phyloP scores from a whole-genome alignment of 345 rosid genomes.

The Turnera subulata region DNA sequence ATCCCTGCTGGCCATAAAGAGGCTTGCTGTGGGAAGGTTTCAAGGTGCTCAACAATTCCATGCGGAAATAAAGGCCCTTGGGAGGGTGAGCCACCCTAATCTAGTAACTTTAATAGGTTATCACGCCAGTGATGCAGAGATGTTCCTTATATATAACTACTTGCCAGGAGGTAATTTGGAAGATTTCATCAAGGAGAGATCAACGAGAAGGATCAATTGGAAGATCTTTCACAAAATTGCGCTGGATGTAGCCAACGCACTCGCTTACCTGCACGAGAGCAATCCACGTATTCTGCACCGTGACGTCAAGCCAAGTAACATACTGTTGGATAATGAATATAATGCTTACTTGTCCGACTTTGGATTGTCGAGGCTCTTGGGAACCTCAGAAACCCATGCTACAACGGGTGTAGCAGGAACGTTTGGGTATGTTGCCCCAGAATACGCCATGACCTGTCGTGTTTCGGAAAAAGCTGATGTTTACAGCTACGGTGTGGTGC shows the following conservation, averaged over 20 bases:
- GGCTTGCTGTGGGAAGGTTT: conserved; percentile 31
- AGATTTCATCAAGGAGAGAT: conserved; percentile 30
- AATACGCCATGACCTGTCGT: conserved; percentile 35
- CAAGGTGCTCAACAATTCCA: conserved; percentile 33
- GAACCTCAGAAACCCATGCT: conserved; percentile 36
- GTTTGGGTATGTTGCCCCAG: conserved; percentile 32
- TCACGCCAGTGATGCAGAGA: conserved; percentile 33
- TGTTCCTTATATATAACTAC: conserved; percentile 37
- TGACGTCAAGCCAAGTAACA: conserved; percentile 38
- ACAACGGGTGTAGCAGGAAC: conserved; percentile 34
- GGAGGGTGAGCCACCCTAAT: conserved; percentile 31
- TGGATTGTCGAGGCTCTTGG: conserved; percentile 33
- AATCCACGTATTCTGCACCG: conserved; percentile 34
- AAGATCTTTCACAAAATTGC: conserved; percentile 39
- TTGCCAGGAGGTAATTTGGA: conserved; percentile 38
- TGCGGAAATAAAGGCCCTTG: conserved; percentile 33
- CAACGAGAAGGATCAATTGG: conserved; percentile 19
- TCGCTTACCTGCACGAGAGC: conserved; percentile 32
- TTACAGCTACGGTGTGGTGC: conserved; percentile 39
- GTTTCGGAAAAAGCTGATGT: conserved; percentile 36
- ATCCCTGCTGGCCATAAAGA: conserved; percentile 26
- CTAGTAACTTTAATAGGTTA: conserved; percentile 39
- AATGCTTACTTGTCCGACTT: conserved; percentile 38
- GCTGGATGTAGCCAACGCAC: conserved; percentile 29
- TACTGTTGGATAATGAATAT: conserved; percentile 30